Percentiles rank a stretch among this genome's conserved stretches.
phyloP scores from a whole-genome alignment of 768 basidiomycete genomes.

The Macrocybe gigantea region DNA sequence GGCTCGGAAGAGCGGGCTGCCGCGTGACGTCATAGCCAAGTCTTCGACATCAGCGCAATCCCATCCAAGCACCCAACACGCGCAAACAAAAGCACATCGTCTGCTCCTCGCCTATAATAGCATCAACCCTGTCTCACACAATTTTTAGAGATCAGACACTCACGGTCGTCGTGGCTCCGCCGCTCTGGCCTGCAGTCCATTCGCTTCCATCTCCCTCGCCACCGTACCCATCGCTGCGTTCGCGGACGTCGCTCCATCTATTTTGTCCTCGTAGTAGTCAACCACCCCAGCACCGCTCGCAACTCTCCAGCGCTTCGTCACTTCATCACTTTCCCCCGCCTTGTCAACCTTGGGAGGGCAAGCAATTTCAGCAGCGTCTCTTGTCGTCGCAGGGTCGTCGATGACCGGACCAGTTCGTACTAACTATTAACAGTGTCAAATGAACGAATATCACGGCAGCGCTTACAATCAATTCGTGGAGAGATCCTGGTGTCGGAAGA shows the following conservation, averaged over 20 bases:
- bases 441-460: background rate
- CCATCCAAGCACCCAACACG: slow-evolving; percentile 52
- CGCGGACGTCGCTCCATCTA: slow-evolving; percentile 42
- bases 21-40: slow-evolving; percentile 23
- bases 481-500: slow-evolving; percentile 45
- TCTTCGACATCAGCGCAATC: slow-evolving; percentile 45
- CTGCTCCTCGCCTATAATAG: slow-evolving; percentile 32
- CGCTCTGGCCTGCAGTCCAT: slow-evolving; percentile 41
- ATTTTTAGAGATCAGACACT: slow-evolving; percentile 20
- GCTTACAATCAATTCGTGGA: slow-evolving; percentile 61
- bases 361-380: slow-evolving; percentile 35
- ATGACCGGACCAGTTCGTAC: slow-evolving; percentile 65
- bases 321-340: background rate
- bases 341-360: slow-evolving; percentile 15
- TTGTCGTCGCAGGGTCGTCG: slow-evolving; percentile 43
- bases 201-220: slow-evolving; percentile 53
- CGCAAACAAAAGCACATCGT: slow-evolving; percentile 48
- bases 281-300: slow-evolving; percentile 33
- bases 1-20: slow-evolving; percentile 16
- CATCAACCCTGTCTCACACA: slow-evolving; percentile 13
- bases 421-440: slow-evolving; percentile 14
- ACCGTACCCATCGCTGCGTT: slow-evolving; percentile 51
- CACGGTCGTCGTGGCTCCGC: slow-evolving; percentile 32
- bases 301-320: slow-evolving; percentile 34
- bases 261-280: slow-evolving; percentile 51